phyloP scores from a whole-genome alignment of 768 basidiomycete genomes.

The Lanmaoa rubissima region DNA sequence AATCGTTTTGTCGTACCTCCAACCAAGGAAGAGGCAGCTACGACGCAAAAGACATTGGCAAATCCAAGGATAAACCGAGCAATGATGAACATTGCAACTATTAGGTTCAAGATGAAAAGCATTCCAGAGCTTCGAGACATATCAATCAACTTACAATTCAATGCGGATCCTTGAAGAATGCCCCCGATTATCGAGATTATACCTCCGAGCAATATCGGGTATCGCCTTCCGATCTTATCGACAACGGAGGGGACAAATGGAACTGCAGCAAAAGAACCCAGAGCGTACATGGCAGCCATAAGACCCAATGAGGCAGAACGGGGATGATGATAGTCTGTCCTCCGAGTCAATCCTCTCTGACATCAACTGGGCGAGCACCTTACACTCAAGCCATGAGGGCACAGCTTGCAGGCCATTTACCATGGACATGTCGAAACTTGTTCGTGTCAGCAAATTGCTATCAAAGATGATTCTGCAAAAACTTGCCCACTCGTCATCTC shows the following conservation, averaged over 20 bases:
- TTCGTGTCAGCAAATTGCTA: not conserved
- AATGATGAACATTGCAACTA: constrained; percentile 14
- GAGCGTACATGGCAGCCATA: constrained; percentile 51
- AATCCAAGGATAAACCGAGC: constrained; percentile 20
- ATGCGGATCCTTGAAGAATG: constrained; percentile 17
- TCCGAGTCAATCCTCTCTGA: not conserved
- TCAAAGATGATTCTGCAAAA: not conserved
- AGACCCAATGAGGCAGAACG: constrained; percentile 40
- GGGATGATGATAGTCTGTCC: constrained; percentile 51
- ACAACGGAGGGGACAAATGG: constrained; percentile 34
- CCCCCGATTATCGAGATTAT: constrained; percentile 9
- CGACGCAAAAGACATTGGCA: constrained; percentile 11
- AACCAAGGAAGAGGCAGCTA: constrained; percentile 23
- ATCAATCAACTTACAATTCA: constrained; percentile 6
- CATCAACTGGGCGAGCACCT: constrained; percentile 9
- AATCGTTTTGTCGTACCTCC: constrained; percentile 11
- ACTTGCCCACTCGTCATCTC: constrained; percentile 21
- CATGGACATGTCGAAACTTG: constrained; percentile 47
- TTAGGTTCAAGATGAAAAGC: not conserved
- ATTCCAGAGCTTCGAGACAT: not conserved
- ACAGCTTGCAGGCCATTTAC: constrained; percentile 62
- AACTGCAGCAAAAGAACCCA: constrained; percentile 55
- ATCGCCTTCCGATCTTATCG: constrained; percentile 16
- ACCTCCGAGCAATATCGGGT: constrained; percentile 15
- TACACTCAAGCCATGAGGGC: constrained; percentile 54